These are phyloP conservation scores for Hypoxylon sp. DNA, from an alignment of 2,329 filamentous ascomycete genomes.

Conservation along the genomic window DNA sequence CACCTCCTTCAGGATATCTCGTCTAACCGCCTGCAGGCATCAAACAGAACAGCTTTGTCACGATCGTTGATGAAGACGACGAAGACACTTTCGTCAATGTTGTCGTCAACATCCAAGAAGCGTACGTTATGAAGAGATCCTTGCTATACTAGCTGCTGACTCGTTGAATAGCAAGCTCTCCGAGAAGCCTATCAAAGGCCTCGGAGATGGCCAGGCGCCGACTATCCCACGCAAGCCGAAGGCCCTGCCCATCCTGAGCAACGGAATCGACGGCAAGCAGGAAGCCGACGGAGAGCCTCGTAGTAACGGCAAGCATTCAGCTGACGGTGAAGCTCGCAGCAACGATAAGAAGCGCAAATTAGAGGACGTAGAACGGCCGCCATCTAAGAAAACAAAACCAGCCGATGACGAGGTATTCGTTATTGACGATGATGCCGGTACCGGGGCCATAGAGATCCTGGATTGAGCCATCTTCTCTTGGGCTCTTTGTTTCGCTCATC, in stretches of 20 bases:
- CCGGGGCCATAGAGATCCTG: conserved; percentile 72
- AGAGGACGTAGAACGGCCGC: conserved; percentile 52
- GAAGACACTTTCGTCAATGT: conserved; percentile 80
- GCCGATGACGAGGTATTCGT: conserved; percentile 56
- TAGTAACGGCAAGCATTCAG: conserved; percentile 32
- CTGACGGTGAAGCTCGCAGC: conserved; percentile 48
- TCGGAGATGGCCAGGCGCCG: conserved; percentile 52
- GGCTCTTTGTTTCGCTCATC: too few species aligned
- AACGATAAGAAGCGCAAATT: conserved; percentile 57
- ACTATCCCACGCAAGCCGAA: conserved; percentile 62
- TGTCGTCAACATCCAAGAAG: conserved; percentile 72
- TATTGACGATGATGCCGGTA: conserved; percentile 58
- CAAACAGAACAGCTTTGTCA: conserved; percentile 77
- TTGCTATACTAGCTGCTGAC: conserved; percentile 36
- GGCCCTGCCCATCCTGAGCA: conserved; percentile 49
- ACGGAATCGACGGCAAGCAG: conserved; percentile 55
- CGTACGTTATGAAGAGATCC: conserved; percentile 54
- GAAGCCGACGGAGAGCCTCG: too few species aligned
- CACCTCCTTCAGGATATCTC: conserved; percentile 3
- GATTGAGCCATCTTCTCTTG: conserved; percentile 50
- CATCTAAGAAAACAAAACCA: conserved; percentile 55
- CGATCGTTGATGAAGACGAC: conserved; percentile 83
- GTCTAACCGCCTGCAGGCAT: conserved; percentile 61
- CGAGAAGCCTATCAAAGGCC: conserved; percentile 63
- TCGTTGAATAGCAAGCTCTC: conserved; percentile 50